Conservation (phyloP, 441 rosid species). For the Erodium moschatum region DNA sequence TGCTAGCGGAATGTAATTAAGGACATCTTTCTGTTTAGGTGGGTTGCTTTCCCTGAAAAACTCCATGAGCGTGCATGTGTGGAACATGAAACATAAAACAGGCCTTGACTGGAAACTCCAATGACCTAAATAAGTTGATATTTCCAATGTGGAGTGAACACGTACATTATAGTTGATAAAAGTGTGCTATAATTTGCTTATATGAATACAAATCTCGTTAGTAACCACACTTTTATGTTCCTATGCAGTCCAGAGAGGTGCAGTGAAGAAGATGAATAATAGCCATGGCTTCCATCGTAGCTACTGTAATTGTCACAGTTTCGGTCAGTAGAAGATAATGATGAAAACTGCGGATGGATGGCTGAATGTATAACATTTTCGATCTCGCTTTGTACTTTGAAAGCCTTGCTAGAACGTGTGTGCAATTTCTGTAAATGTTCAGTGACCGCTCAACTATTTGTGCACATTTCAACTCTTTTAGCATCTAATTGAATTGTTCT, state of each 20-base stretch:
- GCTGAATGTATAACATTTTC: conserved; percentile 1
- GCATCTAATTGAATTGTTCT: neutral
- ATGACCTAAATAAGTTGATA: too few relatives aligned
- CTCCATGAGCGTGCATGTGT: too few relatives aligned
- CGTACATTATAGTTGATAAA: neutral
- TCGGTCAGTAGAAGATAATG: too few relatives aligned
- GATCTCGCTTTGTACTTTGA: neutral
- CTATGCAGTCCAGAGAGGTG: neutral
- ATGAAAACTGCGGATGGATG: neutral
- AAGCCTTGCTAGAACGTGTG: neutral
- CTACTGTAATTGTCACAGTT: neutral
- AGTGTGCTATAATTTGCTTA: neutral
- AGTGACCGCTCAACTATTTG: conserved; percentile 1
- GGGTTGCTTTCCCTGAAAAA: too few relatives aligned
- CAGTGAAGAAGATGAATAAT: neutral
- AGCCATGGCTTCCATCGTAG: neutral
- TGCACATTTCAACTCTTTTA: neutral
- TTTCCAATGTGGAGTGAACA: too few relatives aligned
- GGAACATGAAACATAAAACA: too few relatives aligned
- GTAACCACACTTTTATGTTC: neutral
- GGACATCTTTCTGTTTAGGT: too few relatives aligned
- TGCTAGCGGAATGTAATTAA: too few relatives aligned
- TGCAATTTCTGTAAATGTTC: conserved; percentile 2
- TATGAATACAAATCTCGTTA: neutral
- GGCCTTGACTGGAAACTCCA: too few relatives aligned